These are phyloP conservation scores for Fusarium kyushuense DNA, from an alignment of 2,329 filamentous ascomycete genomes.

Conservation along the genomic window DNA sequence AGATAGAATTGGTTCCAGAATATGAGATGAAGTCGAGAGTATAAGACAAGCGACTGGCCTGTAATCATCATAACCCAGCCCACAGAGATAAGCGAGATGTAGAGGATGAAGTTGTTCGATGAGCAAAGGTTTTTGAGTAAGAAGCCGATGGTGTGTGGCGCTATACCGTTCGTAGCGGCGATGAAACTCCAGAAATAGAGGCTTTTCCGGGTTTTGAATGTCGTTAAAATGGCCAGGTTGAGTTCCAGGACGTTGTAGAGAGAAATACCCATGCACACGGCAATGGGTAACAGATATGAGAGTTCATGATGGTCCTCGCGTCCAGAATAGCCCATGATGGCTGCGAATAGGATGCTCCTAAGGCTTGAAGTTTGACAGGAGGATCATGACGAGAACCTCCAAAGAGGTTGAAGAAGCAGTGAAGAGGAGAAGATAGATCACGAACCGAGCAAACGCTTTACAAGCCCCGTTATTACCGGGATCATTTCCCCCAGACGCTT, in stretches of 20 bases:
- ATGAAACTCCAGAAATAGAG: conserved; percentile 56
- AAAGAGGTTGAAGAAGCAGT: conserved; percentile 1
- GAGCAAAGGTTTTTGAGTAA: conserved; percentile 55
- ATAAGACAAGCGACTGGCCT: conserved; percentile 71
- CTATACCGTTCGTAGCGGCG: conserved; percentile 50
- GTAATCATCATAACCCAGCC: conserved; percentile 65
- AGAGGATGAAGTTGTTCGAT: conserved; percentile 24
- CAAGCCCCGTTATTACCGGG: conserved; percentile 2
- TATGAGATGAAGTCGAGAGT: conserved; percentile 71
- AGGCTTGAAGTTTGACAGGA: background rate
- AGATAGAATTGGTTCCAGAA: conserved; percentile 62
- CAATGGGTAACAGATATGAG: background rate
- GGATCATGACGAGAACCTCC: conserved; percentile 10
- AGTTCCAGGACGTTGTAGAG: conserved; percentile 53
- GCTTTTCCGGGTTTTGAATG: conserved; percentile 50
- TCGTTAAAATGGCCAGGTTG: conserved; percentile 49
- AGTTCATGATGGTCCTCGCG: conserved; percentile 9
- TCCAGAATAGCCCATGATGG: conserved; percentile 25
- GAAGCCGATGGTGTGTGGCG: conserved; percentile 58
- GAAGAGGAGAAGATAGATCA: background rate
- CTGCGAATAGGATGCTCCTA: background rate
- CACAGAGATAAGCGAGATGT: conserved; percentile 47
- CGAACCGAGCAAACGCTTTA: conserved; percentile 3
- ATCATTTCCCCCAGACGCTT: background rate
- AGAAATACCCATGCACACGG: conserved; percentile 42